phyloP scores from a whole-genome alignment of 352 stramenopile species.

The Phytophthora boehmeriae region DNA sequence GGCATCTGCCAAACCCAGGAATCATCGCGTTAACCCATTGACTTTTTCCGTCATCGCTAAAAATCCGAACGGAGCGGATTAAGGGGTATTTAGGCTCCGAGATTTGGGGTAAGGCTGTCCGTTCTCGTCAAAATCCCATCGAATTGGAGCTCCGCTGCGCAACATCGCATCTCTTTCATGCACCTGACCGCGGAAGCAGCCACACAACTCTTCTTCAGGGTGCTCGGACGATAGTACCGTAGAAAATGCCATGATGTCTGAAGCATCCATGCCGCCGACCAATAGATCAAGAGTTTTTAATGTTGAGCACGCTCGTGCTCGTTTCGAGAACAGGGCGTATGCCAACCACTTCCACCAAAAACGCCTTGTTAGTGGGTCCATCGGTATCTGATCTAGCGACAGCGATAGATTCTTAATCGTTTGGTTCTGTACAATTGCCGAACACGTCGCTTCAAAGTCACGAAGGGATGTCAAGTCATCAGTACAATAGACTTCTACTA shows the following conservation, averaged over 20 bases:
- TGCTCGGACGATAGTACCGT: neutral
- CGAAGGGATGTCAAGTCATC: too few species aligned
- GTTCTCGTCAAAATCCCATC: neutral
- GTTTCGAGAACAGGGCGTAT: constrained; percentile 12
- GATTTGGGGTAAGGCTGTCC: neutral
- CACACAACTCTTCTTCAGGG: constrained; percentile 6
- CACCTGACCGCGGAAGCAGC: neutral
- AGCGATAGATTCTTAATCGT: constrained; percentile 7
- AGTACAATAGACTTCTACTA: too few species aligned
- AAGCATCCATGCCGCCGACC: constrained; percentile 1
- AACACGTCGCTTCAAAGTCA: constrained; percentile 7
- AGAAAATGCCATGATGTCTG: constrained; percentile 3
- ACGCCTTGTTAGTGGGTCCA: neutral
- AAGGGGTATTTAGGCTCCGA: neutral
- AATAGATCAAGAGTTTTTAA: constrained; percentile 2
- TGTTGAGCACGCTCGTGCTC: constrained; percentile 2
- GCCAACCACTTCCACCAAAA: constrained; percentile 10
- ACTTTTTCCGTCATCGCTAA: constrained; percentile 7
- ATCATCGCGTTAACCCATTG: neutral
- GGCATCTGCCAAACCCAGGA: constrained; percentile 3
- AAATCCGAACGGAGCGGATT: neutral
- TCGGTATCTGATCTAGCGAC: neutral
- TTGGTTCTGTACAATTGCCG: constrained; percentile 2
- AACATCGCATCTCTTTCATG: neutral
- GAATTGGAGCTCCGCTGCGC: neutral